Evolutionary conservation across 1,139 yeast species (phyloP), one percentile per base, ranked within the genome.

Genomic region (Kluyveromyces sp.): DNA sequence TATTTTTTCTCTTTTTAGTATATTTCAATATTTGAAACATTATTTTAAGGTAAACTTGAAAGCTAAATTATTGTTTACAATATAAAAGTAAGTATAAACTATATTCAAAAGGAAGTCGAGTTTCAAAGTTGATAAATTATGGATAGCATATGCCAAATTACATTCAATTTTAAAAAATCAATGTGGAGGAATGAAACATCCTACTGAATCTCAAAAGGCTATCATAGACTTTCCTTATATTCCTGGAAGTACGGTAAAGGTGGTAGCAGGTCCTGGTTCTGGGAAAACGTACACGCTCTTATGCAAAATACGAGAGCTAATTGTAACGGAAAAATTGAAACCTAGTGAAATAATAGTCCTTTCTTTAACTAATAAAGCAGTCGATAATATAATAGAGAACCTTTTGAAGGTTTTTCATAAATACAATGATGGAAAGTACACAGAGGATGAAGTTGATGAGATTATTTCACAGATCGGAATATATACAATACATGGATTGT

Each of bases 251-350:
- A 63, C 81, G 0, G 60, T 82, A 7, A 69, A 76, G 26, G 69
- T 83, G 1, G 68, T 72, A 25, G 84, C 89, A 0, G 89, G 90
- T 0, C 89, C 90, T 0, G 90, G 90, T 3, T 76, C 85, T 26
- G 95, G 95, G 1, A 85, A 85, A 56, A 83, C 94, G 0, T 68
- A 69, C 37, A 81, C 89, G 0, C 55, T 85, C 31, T 75, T 78
- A 2, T 67, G 72, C 38, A 69, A 87, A 49, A 70, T 83, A 0
- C 76, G 75, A 2, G 67, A 73, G 50, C 55, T 81, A 51, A 59
- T 83, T 1, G 53, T 60, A 3, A 50, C 65, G 4, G 66, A 67
- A 3, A 65, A 64, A 2, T 59, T 77, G 0, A 50, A 59, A 2
- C 87, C 90, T 0, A 63, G 68, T 6, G 78, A 79, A 44, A 74